These are phyloP conservation scores for Colletotrichum chrysophilum DNA, from an alignment of 2,329 filamentous ascomycete species.

Conservation along the genomic window DNA sequence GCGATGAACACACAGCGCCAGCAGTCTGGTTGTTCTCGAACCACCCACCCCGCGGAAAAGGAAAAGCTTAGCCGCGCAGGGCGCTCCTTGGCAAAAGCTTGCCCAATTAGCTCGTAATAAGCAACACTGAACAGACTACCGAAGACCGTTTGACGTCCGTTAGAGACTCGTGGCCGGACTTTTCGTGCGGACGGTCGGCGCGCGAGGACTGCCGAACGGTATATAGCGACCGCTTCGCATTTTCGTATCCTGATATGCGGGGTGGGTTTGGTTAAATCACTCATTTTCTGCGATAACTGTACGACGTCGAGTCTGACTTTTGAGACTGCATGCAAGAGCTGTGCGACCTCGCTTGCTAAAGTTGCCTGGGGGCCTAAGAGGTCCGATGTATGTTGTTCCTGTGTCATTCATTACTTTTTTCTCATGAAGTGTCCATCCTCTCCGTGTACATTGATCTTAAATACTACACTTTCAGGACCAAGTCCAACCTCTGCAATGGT, in stretches of 20 bases:
- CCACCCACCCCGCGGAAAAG: neutral
- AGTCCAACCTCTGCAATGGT: neutral
- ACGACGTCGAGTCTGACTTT: neutral
- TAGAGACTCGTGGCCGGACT: neutral
- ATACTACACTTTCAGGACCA: too few species aligned
- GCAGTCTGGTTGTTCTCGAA: neutral
- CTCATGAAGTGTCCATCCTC: fast-evolving
- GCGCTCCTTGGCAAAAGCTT: neutral
- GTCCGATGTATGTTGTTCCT: neutral
- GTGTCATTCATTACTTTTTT: neutral
- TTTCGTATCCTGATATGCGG: neutral
- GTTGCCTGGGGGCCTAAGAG: neutral
- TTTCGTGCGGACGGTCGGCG: neutral
- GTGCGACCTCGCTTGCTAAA: neutral
- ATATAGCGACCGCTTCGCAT: neutral
- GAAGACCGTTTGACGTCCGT: neutral
- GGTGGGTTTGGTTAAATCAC: neutral
- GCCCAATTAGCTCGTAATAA: neutral
- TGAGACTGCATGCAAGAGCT: neutral
- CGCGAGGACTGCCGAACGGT: neutral
- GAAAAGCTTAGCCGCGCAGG: neutral
- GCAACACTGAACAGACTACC: neutral
- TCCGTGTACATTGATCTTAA: neutral
- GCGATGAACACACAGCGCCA: neutral
- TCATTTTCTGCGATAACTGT: neutral